These are phyloP conservation scores for Epichloe festucae DNA, from an alignment of 2,329 filamentous ascomycete genomes.

Conservation along the genomic window DNA sequence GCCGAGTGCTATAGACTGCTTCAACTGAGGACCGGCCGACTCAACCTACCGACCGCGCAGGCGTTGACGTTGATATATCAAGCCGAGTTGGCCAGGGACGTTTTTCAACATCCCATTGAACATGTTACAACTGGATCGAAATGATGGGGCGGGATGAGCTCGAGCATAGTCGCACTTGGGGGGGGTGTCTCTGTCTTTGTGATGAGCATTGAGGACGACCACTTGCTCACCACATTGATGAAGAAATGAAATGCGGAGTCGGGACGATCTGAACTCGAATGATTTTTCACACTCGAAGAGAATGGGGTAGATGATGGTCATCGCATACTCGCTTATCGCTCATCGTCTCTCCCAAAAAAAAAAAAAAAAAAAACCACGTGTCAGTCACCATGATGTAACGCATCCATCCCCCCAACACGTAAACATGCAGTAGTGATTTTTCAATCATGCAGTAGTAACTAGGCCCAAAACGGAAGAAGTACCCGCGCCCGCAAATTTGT, in stretches of 20 bases:
- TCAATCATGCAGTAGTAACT: too few species aligned
- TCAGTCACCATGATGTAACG: neutral
- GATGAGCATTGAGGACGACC: neutral
- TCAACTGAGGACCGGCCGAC: neutral
- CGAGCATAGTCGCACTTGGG: neutral
- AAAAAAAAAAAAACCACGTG: too few species aligned
- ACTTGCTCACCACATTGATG: neutral
- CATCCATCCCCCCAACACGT: neutral
- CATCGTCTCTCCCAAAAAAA: too few species aligned
- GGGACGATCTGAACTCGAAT: too few species aligned
- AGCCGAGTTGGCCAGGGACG: neutral
- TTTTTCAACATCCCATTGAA: neutral
- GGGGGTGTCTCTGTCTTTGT: too few species aligned
- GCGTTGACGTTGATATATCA: conserved; percentile 2
- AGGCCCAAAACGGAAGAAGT: too few species aligned
- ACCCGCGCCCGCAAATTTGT: too few species aligned
- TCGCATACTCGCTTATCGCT: too few species aligned
- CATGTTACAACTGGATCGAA: neutral
- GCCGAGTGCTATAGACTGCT: conserved; percentile 1
- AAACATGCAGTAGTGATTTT: too few species aligned
- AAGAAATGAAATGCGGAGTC: neutral
- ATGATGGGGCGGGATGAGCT: too few species aligned
- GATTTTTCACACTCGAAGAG: too few species aligned
- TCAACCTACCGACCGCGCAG: conserved; percentile 1
- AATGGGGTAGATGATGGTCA: too few species aligned